Evolutionary conservation across 108 stramenopile genomes (phyloP).

Genomic region (Pseudonitzschia multiseries): DNA sequence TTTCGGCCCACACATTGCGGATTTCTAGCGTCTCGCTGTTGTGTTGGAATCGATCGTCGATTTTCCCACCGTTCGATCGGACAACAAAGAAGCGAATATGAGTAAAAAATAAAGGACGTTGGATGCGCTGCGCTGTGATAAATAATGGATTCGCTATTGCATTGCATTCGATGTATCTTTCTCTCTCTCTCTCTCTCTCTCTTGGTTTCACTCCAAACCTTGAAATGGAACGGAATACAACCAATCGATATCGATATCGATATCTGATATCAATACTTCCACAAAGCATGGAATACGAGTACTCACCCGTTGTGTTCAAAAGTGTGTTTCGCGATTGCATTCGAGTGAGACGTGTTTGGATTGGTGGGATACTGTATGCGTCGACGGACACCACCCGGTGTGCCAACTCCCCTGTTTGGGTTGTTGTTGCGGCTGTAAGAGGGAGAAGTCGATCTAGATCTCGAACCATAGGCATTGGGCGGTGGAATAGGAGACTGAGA

Average conservation of each 20-base stretch:
- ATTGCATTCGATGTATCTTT: not conserved
- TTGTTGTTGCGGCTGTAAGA: not conserved
- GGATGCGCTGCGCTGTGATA: no score
- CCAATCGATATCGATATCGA: no score
- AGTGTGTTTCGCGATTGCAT: constrained; percentile 48
- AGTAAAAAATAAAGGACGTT: not conserved
- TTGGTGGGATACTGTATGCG: constrained; percentile 12
- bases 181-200: no score
- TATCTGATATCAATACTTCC: no score
- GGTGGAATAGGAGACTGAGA: constrained; percentile 28
- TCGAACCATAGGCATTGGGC: constrained; percentile 11
- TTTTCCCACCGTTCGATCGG: not conserved
- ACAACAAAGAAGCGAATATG: not conserved
- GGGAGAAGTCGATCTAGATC: constrained; percentile 36
- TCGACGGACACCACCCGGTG: not conserved
- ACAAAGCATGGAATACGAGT: no score
- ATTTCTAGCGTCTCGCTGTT: constrained; percentile 82
- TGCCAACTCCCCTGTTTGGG: not conserved
- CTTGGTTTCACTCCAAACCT: no score
- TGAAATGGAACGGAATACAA: no score
- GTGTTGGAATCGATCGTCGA: not conserved
- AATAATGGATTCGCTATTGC: not conserved
- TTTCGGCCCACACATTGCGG: constrained; percentile 93
- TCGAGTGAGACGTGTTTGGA: constrained; percentile 36
- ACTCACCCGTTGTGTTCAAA: constrained; percentile 57